Evolutionary conservation across 2,329 filamentous ascomycete genomes (phyloP), one percentile per base, ranked within the genome.

Genomic region (Scedosporium dehoogii): DNA sequence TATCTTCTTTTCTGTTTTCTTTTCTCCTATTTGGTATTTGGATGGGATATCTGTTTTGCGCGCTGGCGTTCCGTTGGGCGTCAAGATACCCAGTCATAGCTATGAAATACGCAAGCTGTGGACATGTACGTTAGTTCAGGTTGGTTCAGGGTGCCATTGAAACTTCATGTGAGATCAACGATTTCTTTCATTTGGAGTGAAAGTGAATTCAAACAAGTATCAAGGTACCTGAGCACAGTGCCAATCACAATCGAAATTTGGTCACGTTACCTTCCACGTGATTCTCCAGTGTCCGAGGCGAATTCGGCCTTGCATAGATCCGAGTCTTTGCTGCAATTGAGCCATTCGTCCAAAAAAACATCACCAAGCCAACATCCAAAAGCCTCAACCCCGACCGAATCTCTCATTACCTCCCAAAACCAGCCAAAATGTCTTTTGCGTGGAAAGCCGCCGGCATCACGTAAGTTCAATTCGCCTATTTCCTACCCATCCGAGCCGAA

Each of bases 371-470:
- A 57, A 62, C 38, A 38, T 58, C 38, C 51, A 44, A 57, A 33
- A 21, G 27, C 59, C 48, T 51, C 58, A 46, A 60, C 58, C 58
- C 27, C 46, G 38, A 61, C 48, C 33, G 29, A 61, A 23, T 21
- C 46, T 33, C 46, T 33, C 55, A 21, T 23, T 14, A 25, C 33
- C 33, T 59, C 29, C 44, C 51, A 7, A 53, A 23, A 10, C 48
- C 4, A 67, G 76, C 76, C 85, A 91, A 85, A 81, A 99, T 97
- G 94, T 84, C 89, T 81, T 93, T 92, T 83, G 91, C 92, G 76
- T 99, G 93, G 94, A 97, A 97, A 90, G 86, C 92, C 75, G 91
- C 94, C 77, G 94, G 94, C 80, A 84, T 97, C 76, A 96, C 88
- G 92, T 96, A 89, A 78, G 91, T 84, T 84, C 65, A 66, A 65